These are phyloP conservation scores for Phanerodontia chrysosporium DNA, from an alignment of 768 basidiomycete genomes.

Conservation along the genomic window DNA sequence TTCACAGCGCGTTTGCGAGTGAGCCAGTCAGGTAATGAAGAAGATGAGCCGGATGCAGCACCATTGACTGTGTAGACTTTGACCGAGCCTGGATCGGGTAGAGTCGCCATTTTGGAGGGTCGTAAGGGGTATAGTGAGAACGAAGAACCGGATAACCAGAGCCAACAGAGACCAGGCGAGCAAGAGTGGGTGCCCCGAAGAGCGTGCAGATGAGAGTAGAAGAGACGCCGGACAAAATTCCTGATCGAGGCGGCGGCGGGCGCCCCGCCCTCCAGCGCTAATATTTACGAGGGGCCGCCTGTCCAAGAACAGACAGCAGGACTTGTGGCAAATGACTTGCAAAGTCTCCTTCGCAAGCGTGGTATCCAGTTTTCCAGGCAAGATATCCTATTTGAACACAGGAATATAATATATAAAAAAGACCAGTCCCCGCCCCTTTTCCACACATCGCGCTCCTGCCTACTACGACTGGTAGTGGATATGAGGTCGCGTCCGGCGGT, in stretches of 20 bases:
- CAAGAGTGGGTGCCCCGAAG: not conserved
- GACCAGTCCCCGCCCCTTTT: constrained; percentile 1
- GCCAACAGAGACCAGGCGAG: not conserved
- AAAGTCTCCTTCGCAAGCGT: not conserved
- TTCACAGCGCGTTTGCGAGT: constrained; percentile 64
- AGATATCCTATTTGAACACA: not conserved
- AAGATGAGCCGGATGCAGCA: constrained; percentile 78
- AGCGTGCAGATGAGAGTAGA: not conserved
- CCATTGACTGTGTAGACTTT: constrained; percentile 98
- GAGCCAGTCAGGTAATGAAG: constrained; percentile 94
- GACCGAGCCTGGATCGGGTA: constrained; percentile 40
- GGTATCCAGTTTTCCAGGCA: not conserved
- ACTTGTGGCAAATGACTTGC: too few relatives aligned
- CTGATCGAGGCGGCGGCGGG: too few relatives aligned
- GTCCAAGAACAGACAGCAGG: too few relatives aligned
- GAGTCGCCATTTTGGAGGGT: constrained; percentile 6
- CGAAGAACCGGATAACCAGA: not conserved
- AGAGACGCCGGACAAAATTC: constrained; percentile 5
- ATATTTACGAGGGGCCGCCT: too few relatives aligned
- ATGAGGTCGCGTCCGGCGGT: constrained; percentile 1
- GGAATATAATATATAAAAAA: constrained; percentile 1
- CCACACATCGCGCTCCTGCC: not conserved
- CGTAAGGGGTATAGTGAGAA: not conserved
- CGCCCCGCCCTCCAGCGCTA: too few relatives aligned
- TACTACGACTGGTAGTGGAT: not conserved